phyloP scores from a whole-genome alignment of 148 eudicot species.

The Cornus suecica region DNA sequence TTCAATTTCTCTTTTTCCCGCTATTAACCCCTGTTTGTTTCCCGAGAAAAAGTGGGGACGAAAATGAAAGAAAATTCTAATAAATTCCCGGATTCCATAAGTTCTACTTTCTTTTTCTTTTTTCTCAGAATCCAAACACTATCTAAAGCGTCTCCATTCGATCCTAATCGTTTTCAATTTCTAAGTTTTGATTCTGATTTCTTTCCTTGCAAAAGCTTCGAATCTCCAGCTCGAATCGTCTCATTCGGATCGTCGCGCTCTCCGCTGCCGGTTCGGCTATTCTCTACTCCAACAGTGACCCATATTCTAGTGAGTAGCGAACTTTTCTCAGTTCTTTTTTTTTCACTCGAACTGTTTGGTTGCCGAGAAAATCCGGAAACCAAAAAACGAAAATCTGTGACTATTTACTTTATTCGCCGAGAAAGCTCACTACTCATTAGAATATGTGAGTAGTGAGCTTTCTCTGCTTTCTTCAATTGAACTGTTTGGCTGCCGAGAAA shows the following conservation, averaged over 20 bases:
- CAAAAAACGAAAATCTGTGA: not conserved
- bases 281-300: constrained; percentile 22
- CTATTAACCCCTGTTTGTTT: not conserved
- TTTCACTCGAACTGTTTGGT: not conserved
- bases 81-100: not conserved
- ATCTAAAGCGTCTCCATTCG: not conserved
- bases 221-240: constrained; percentile 15
- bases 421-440: no score
- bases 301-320: constrained; percentile 33
- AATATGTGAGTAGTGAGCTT: constrained; percentile 31
- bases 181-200: not conserved
- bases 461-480: not conserved
- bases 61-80: not conserved
- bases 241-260: constrained; percentile 37
- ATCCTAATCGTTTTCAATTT: not conserved
- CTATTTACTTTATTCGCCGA: not conserved
- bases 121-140: not conserved
- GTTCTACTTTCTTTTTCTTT: not conserved
- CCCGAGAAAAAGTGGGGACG: not conserved
- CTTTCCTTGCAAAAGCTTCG: constrained; percentile 36
- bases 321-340: not conserved
- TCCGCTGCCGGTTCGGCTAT: constrained; percentile 51
- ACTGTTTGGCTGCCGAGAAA: constrained; percentile 11
- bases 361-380: not conserved
- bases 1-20: not conserved